Conservation (phyloP, 495 filamentous ascomycete species). For the Tuber melanosporum region DNA sequence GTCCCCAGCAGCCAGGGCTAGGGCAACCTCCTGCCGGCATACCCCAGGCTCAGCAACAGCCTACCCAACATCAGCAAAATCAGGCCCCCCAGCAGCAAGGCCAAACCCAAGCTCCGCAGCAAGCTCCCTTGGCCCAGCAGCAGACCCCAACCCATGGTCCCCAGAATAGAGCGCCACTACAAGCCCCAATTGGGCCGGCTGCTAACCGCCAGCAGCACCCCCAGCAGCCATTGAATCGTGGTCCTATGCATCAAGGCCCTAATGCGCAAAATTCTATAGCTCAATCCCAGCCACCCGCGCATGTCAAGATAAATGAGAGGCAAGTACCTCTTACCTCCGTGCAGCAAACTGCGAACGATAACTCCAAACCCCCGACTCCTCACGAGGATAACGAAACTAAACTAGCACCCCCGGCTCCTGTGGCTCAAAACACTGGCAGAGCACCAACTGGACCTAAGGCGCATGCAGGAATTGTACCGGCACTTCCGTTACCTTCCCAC, state of each 20-base stretch:
- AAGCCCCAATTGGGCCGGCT: conserved; percentile 52
- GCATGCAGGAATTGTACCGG: conserved; percentile 63
- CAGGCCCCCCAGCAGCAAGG: conserved; percentile 14
- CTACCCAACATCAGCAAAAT: conserved; percentile 18
- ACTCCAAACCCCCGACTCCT: conserved; percentile 41
- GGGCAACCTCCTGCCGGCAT: conserved; percentile 22
- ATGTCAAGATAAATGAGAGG: conserved; percentile 43
- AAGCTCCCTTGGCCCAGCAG: conserved; percentile 43
- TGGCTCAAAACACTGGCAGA: conserved; percentile 38
- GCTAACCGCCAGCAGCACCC: conserved; percentile 41
- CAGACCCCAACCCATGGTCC: conserved; percentile 13
- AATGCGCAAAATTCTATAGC: conserved; percentile 36
- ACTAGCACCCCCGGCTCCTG: conserved; percentile 50
- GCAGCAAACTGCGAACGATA: conserved; percentile 26
- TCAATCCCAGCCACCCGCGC: conserved; percentile 33
- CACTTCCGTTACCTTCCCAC: conserved; percentile 49
- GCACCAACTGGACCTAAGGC: conserved; percentile 60
- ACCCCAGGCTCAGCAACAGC: conserved; percentile 25
- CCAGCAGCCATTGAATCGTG: conserved; percentile 35
- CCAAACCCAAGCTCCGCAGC: conserved; percentile 44
- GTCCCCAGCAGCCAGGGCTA: conserved; percentile 26
- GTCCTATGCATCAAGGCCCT: conserved; percentile 19
- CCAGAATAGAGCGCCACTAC: conserved; percentile 49
- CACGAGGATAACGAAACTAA: conserved; percentile 63
- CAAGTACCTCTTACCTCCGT: conserved; percentile 41